Base-by-base conservation (phyloP, 257 asterid genomes). In the Solanum boliviense region DNA sequence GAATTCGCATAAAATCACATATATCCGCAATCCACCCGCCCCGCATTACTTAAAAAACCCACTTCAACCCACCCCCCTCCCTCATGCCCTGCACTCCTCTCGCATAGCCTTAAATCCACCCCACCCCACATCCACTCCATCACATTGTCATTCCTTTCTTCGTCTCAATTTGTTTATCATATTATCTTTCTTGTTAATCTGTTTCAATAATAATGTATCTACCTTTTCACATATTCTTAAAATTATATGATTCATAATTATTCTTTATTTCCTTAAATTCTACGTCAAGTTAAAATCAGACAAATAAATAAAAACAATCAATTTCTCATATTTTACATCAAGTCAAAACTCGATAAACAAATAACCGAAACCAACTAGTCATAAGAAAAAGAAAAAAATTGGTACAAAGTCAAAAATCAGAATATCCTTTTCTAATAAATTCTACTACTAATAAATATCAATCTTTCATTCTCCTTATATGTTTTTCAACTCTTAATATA, bases 1-100 rank as follows among this genome's bases (percentile, higher is more conserved):
- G 8, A 52, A 52, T 0, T 0, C 4, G 9, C 62, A 52, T 52
- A 52, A 16, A 52, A 6, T 52, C 9, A 52, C 23, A 52, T 52
- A 52, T 16, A 16, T 1, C 23, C 9, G 23, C 23, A 5, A 16
- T 0, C 23, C 3, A 0, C 0, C 23, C 2, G 2, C 52, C 60
- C 3, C 23, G 0, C 60, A 15, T 5, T 16, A 52, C 16, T 44
- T 44, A 0, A 5, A 52, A 52, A 52, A 16, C 7, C 1, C 23
- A 52, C 62, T 16, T 52, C 62, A 52, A 52, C 23, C 9, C 9
- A 5, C 62, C 5, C 15, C 13, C 5, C 0, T 41, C 48, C 48
- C 5, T 41, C 48, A 11, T 0, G 15, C 48, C 16, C 15, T 1
- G 52, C 16, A 44, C 60, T 15, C 60, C 60, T 3, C 16, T 12